A percentile compares a stretch with the other conserved stretches of the same genome.
Conservation (phyloP, 2,329 filamentous ascomycete species). For the Xylaria sp. region DNA sequence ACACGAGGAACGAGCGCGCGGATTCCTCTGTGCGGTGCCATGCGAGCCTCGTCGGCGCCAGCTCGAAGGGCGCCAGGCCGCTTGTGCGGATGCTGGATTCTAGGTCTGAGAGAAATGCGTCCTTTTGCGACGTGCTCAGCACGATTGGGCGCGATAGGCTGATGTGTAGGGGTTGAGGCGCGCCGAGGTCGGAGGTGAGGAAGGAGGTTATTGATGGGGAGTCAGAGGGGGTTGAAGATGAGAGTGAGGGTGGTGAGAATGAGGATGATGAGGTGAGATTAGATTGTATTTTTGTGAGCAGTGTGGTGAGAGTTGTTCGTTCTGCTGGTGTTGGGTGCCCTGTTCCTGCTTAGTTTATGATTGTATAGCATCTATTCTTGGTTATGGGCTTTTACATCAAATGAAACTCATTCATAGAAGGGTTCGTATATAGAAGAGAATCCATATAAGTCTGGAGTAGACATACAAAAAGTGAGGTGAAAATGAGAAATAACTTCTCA, state of each 20-base stretch:
- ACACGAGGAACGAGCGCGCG: constrained; percentile 84
- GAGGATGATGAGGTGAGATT: constrained; percentile 43
- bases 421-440: background rate
- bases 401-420: background rate
- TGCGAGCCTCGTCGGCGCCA: constrained; percentile 55
- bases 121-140: constrained; percentile 77
- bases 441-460: background rate
- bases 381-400: background rate
- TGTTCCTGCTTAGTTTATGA: constrained; percentile 29
- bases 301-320: constrained; percentile 57
- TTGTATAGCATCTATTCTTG: background rate
- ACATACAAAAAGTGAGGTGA: background rate
- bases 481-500: background rate
- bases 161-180: constrained; percentile 85
- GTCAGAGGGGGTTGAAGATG: constrained; percentile 41
- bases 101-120: constrained; percentile 71
- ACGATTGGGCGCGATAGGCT: constrained; percentile 86
- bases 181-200: constrained; percentile 80
- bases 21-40: constrained; percentile 67
- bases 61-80: constrained; percentile 54
- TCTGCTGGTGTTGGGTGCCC: constrained; percentile 53
- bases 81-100: constrained; percentile 50
- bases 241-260: background rate
- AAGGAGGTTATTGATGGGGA: constrained; percentile 69
- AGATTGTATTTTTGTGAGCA: constrained; percentile 55